Conservation (phyloP, 1,139 yeast genomes). For the Kurtzmaniella natalensis region DNA sequence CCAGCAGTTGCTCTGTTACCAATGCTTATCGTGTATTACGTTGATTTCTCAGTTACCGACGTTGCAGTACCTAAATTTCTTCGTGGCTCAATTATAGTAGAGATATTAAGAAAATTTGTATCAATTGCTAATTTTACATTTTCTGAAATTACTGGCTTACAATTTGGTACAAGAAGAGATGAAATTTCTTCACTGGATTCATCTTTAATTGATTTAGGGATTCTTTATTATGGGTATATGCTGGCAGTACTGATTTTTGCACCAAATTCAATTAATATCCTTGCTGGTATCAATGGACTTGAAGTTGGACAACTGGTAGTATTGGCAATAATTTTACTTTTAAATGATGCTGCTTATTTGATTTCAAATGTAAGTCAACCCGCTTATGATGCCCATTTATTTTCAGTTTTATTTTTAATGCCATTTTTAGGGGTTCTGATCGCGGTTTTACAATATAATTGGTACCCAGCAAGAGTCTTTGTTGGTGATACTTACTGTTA, state of each 20-base stretch:
- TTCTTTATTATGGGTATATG: constrained; percentile 82
- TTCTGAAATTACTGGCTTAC: constrained; percentile 33
- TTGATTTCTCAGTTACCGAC: constrained; percentile 89
- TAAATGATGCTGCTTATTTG: constrained; percentile 75
- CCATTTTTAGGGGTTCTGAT: constrained; percentile 87
- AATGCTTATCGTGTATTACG: constrained; percentile 81
- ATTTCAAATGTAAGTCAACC: constrained; percentile 42
- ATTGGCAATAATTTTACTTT: constrained; percentile 61
- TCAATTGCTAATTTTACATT: constrained; percentile 30
- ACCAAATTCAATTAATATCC: constrained; percentile 93
- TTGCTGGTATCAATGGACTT: constrained; percentile 94
- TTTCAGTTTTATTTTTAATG: constrained; percentile 71
- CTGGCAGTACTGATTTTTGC: constrained; percentile 87
- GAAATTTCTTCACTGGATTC: not conserved
- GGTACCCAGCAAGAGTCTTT: constrained; percentile 89
- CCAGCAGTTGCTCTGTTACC: constrained; percentile 97
- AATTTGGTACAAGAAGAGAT: constrained; percentile 23
- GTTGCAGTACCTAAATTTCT: constrained; percentile 77
- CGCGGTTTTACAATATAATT: constrained; percentile 72
- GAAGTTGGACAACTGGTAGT: constrained; percentile 94
- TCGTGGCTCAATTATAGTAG: constrained; percentile 20
- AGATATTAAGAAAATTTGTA: constrained; percentile 18
- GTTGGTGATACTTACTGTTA: constrained; percentile 99
- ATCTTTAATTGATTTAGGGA: constrained; percentile 65
- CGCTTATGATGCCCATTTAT: constrained; percentile 77